These are phyloP conservation scores for Globisporangium rhizosaccharum DNA, from an alignment of 352 stramenopile species.

Conservation along the genomic window DNA sequence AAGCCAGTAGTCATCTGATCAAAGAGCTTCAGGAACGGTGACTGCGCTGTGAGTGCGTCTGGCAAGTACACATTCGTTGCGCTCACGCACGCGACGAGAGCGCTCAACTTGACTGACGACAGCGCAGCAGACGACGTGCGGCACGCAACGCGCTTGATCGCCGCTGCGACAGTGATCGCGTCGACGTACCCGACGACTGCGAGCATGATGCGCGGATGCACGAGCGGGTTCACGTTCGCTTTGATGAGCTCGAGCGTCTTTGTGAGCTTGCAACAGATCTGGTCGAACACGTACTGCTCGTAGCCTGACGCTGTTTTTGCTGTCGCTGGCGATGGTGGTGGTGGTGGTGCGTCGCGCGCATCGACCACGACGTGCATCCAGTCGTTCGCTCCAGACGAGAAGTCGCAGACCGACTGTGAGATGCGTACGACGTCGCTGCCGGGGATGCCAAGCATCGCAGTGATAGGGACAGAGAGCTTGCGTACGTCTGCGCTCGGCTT, in stretches of 20 bases:
- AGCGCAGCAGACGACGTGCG: constrained; percentile 1
- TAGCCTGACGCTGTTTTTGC: constrained; percentile 5
- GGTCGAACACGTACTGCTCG: constrained; percentile 19
- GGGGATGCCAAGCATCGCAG: constrained; percentile 57
- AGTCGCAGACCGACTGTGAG: constrained; percentile 32
- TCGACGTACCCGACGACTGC: constrained; percentile 55
- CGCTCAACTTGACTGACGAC: constrained; percentile 34
- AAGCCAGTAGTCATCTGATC: constrained; percentile 65
- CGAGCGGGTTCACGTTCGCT: constrained; percentile 10
- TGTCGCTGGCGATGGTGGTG: constrained; percentile 9
- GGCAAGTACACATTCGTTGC: constrained; percentile 53
- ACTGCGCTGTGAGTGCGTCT: constrained; percentile 27
- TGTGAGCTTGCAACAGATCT: constrained; percentile 23
- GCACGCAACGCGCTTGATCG: constrained; percentile 25
- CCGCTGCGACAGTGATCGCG: constrained; percentile 33
- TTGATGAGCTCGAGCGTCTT: constrained; percentile 18
- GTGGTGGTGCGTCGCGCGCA: constrained; percentile 18
- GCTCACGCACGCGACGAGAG: constrained; percentile 44
- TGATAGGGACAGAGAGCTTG: constrained; percentile 45
- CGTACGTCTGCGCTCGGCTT: constrained; percentile 26
- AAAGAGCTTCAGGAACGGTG: constrained; percentile 54
- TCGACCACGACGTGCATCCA: constrained; percentile 42
- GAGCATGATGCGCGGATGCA: constrained; percentile 46
- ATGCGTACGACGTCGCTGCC: constrained; percentile 42
- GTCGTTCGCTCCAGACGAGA: constrained; percentile 36